These are phyloP conservation scores for Boletus mariae DNA, from an alignment of 1,284 basidiomycete genomes.

Conservation along the genomic window DNA sequence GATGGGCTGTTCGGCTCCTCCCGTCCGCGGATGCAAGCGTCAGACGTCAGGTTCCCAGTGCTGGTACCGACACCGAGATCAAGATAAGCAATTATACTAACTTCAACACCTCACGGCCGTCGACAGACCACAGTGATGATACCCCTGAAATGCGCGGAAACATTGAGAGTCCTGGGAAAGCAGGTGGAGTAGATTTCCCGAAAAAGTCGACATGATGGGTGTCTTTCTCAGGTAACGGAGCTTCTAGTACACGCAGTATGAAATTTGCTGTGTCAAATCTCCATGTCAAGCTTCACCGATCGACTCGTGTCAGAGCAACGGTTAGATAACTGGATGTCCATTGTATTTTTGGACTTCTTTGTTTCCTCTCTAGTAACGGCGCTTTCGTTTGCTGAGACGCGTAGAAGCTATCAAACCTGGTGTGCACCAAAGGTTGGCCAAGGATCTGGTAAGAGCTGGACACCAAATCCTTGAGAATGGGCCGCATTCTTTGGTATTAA, in stretches of 20 bases:
- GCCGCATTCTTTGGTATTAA: not conserved
- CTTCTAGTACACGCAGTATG: not conserved
- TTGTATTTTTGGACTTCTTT: not conserved
- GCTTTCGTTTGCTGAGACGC: not conserved
- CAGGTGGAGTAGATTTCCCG: not conserved
- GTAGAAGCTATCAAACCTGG: not conserved
- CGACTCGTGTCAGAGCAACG: not conserved
- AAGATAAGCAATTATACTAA: not conserved
- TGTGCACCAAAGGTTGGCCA: conserved; percentile 1
- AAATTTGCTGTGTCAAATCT: not conserved
- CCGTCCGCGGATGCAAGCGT: not conserved
- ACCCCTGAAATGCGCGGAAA: not conserved
- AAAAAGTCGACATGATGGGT: not conserved
- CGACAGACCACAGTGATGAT: not conserved
- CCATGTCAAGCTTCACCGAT: conserved; percentile 5
- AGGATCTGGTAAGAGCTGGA: conserved; percentile 11
- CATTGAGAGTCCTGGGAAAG: not conserved
- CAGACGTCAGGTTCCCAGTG: not conserved
- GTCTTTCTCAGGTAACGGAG: conserved; percentile 7
- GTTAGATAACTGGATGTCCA: not conserved
- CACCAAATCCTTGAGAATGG: not conserved
- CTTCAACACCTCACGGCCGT: not conserved
- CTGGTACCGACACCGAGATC: conserved; percentile 1
- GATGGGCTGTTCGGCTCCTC: not conserved
- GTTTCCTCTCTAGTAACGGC: not conserved